Conservation (phyloP, 169 alveolate species). For the Babesia sp. region DNA sequence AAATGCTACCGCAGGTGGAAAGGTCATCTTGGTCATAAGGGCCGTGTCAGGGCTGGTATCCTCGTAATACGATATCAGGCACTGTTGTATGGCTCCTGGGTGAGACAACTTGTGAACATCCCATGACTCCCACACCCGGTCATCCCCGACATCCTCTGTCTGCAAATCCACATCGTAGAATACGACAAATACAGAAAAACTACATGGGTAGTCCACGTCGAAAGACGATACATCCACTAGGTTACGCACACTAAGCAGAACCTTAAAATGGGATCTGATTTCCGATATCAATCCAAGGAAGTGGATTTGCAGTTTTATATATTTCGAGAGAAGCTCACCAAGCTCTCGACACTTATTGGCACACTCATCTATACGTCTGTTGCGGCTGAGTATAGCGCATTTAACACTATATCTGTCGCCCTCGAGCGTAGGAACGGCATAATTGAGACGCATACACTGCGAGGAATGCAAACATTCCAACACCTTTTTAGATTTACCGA, state of each 20-base stretch:
- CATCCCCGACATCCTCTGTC: background rate
- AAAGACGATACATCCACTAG: conserved; percentile 59
- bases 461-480: conserved; percentile 40
- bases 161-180: conserved; percentile 47
- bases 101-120: conserved; percentile 32
- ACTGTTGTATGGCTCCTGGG: conserved; percentile 52
- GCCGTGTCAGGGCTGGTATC: conserved; percentile 13
- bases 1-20: conserved; percentile 44
- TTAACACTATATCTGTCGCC: conserved; percentile 26
- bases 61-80: conserved; percentile 56
- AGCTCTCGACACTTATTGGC: conserved; percentile 30
- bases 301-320: conserved; percentile 40
- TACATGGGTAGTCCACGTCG: conserved; percentile 66
- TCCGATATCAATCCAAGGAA: conserved; percentile 39
- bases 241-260: conserved; percentile 47
- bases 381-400: conserved; percentile 57
- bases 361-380: conserved; percentile 33
- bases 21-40: conserved; percentile 39
- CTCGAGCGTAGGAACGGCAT: conserved; percentile 44
- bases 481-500: conserved; percentile 28
- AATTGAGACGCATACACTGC: conserved; percentile 34
- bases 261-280: conserved; percentile 58
- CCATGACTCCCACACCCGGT: conserved; percentile 63
- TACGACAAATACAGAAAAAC: conserved; percentile 47
- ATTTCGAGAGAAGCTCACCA: background rate